These are phyloP conservation scores for Rhizopus arrhizus DNA, from an alignment of 371 early-diverging fungal genomes.

Conservation along the genomic window DNA sequence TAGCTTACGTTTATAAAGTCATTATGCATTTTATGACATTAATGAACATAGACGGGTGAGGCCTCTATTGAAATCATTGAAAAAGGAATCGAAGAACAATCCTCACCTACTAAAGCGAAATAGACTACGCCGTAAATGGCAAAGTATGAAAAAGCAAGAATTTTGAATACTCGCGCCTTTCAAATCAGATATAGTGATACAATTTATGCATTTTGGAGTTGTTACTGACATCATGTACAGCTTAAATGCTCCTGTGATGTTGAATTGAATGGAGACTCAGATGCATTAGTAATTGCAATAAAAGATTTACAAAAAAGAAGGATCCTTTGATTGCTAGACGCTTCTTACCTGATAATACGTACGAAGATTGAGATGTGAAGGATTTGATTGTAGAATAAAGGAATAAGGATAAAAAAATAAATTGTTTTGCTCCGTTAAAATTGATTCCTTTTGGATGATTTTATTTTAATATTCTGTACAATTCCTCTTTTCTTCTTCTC, in stretches of 20 bases:
- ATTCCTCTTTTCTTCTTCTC: too few relatives aligned
- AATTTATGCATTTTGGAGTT: neutral
- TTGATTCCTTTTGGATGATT: too few relatives aligned
- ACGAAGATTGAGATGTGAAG: slow-evolving; percentile 97
- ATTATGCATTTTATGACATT: too few relatives aligned
- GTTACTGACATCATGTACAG: slow-evolving; percentile 36
- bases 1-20: neutral
- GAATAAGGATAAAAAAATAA: too few relatives aligned
- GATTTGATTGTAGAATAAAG: slow-evolving; percentile 80
- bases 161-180: slow-evolving; percentile 91
- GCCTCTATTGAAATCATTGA: neutral
- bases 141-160: slow-evolving; percentile 98
- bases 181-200: slow-evolving; percentile 64
- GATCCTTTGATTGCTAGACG: slow-evolving; percentile 96
- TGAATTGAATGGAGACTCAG: slow-evolving; percentile 95
- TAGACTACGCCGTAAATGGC: slow-evolving; percentile 98
- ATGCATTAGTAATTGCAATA: slow-evolving; percentile 96
- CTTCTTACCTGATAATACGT: slow-evolving; percentile 95
- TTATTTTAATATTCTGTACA: too few relatives aligned
- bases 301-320: slow-evolving; percentile 95
- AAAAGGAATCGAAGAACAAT: neutral
- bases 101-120: slow-evolving; percentile 47
- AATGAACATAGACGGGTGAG: neutral
- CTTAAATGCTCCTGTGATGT: slow-evolving; percentile 99
- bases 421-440: too few relatives aligned